These are phyloP conservation scores for Backusella tarrabulga DNA, from an alignment of 192 early-diverging fungal genomes.

Conservation along the genomic window DNA sequence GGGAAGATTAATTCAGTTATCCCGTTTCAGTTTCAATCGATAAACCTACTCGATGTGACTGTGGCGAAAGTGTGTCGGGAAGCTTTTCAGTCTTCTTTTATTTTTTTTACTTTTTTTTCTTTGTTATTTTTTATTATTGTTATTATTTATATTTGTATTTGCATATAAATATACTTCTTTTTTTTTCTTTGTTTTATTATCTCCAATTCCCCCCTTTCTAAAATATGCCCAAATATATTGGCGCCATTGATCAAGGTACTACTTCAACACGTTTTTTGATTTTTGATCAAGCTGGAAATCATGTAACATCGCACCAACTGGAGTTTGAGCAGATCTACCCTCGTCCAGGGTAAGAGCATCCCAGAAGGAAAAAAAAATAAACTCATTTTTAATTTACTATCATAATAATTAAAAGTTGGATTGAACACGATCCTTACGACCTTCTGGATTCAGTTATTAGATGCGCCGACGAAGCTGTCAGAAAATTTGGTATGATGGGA, in stretches of 20 bases:
- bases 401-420: constrained; percentile 59
- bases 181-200: background rate
- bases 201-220: background rate
- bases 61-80: constrained; percentile 1
- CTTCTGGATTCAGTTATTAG: constrained; percentile 70
- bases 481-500: constrained; percentile 67
- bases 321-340: constrained; percentile 83
- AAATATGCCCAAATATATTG: constrained; percentile 52
- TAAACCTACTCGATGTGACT: background rate
- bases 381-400: background rate
- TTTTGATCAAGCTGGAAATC: constrained; percentile 73
- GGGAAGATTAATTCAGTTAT: constrained; percentile 5
- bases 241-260: constrained; percentile 94
- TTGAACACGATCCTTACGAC: constrained; percentile 83
- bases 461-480: constrained; percentile 69
- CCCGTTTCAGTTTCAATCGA: constrained; percentile 9
- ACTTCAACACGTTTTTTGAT: constrained; percentile 89
- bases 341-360: constrained; percentile 66
- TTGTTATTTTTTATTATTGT: background rate
- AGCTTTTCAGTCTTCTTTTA: constrained; percentile 4
- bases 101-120: background rate
- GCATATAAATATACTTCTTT: background rate
- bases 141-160: background rate
- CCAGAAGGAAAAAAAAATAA: background rate
- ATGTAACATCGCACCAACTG: constrained; percentile 72